Evolutionary conservation across 495 filamentous ascomycete species (phyloP), one percentile per base, ranked within the genome.

Genomic region (Talaromyces ruber): DNA sequence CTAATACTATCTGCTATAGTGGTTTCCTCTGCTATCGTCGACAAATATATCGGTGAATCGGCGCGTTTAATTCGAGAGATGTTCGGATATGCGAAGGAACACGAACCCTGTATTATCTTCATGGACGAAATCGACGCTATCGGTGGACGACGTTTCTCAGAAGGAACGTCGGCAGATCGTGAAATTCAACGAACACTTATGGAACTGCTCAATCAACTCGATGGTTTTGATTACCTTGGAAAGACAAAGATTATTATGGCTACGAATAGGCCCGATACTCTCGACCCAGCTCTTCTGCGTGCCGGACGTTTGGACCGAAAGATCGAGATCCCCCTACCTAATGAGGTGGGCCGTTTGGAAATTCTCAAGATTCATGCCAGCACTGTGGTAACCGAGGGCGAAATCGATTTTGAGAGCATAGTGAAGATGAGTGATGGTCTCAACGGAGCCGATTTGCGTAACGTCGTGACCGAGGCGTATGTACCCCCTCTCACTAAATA

Each of bases 161-260:
- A 99, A 73, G 95, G 95, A 66, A 99, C 95, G 61, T 96, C 91
- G 32, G 95, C 95, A 25, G 95, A 99, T 79, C 88, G 95, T 66
- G 95, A 99, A 74, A 99, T 99, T 66, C 95, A 99, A 79, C 90
- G 95, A 63, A 99, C 95, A 43, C 81, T 99, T 64, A 99, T 99
- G 95, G 95, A 99, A 71, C 82, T 99, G 29, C 88, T 99, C 63
- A 99, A 99, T 74, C 95, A 99, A 73, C 85, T 99, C 52, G 95
- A 99, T 73, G 95, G 95, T 61, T 99, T 99, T 79, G 95, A 99
- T 73, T 99, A 99, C 74, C 82, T 99, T 5, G 95, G 95, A 61
- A 96, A 97, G 83, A 99, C 95, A 24, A 99, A 99, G 81, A 99
- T 99, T 76, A 99, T 98, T 79, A 99, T 99, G 95, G 95, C 95